Conservation (phyloP, 2,329 filamentous ascomycete genomes). For the Aspergillus brunneoviolaceus region DNA sequence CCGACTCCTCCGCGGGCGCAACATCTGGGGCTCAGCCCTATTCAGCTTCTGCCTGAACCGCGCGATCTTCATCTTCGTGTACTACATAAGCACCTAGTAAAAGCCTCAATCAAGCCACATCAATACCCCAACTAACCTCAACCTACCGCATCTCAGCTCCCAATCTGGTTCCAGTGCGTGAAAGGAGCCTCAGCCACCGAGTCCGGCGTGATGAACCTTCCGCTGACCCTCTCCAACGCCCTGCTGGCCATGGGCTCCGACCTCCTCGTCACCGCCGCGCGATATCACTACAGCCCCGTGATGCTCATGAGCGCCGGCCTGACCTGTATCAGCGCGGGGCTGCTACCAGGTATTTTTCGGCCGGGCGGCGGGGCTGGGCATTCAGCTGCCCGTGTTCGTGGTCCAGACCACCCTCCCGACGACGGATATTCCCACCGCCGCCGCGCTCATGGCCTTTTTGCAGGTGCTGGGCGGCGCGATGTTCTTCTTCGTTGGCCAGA, state of each 20-base stretch:
- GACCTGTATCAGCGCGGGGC: constrained; percentile 6
- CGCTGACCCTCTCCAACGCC: constrained; percentile 14
- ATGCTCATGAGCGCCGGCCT: constrained; percentile 10
- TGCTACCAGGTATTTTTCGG: constrained; percentile 13
- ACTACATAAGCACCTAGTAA: constrained; percentile 7
- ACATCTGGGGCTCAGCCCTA: neutral
- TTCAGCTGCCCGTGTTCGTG: constrained; percentile 8
- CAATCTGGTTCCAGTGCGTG: constrained; percentile 20
- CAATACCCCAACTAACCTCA: neutral
- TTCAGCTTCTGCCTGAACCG: constrained; percentile 9
- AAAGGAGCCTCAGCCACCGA: constrained; percentile 12
- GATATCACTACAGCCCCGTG: constrained; percentile 10
- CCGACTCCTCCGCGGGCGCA: constrained; percentile 9
- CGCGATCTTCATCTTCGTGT: constrained; percentile 14
- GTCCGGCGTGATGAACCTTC: constrained; percentile 17
- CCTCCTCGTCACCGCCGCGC: constrained; percentile 8
- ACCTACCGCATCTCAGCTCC: neutral
- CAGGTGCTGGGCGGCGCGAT: neutral
- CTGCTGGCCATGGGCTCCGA: constrained; percentile 4
- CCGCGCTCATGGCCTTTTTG: neutral
- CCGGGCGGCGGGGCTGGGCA: constrained; percentile 7
- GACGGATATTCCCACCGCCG: neutral
- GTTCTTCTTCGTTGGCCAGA: neutral
- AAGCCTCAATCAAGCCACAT: neutral
- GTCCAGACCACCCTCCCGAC: neutral